phyloP scores from a whole-genome alignment of 805 yeast species.

The Starmerella kuoi region DNA sequence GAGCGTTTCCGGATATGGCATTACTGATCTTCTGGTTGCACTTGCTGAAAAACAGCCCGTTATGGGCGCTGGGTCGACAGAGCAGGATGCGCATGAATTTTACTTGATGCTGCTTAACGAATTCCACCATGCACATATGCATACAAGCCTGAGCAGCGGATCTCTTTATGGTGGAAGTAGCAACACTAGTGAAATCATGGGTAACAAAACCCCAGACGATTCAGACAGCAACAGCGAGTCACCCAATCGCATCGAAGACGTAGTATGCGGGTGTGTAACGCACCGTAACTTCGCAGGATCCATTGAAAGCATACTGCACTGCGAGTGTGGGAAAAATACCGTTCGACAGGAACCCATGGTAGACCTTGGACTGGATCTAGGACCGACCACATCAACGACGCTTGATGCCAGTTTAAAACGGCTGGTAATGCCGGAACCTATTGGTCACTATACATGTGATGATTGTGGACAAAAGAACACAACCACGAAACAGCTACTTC shows the following conservation, averaged over 20 bases:
- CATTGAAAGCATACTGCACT: conserved; percentile 64
- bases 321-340: conserved; percentile 48
- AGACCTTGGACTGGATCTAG: conserved; percentile 73
- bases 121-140: conserved; percentile 39
- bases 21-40: conserved; percentile 66
- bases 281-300: conserved; percentile 78
- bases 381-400: conserved; percentile 23
- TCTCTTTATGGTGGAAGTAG: background rate
- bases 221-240: conserved; percentile 4
- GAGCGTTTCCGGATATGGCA: conserved; percentile 59
- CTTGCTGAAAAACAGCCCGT: conserved; percentile 62
- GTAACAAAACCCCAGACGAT: background rate
- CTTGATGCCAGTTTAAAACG: conserved; percentile 57
- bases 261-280: conserved; percentile 60
- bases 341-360: conserved; percentile 75
- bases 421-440: conserved; percentile 64
- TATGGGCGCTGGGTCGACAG: conserved; percentile 79
- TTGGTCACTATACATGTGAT: conserved; percentile 67
- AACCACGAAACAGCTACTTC: conserved; percentile 60
- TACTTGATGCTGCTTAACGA: conserved; percentile 86
- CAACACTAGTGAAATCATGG: background rate
- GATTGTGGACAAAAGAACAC: conserved; percentile 49
- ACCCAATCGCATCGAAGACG: too few relatives aligned
- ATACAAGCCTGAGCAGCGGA: background rate
- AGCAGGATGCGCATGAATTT: conserved; percentile 98